Percentiles rank a stretch among this genome's conserved stretches.
Evolutionary conservation across 495 filamentous ascomycete species (phyloP).

Genomic region (Letharia columbiana): DNA sequence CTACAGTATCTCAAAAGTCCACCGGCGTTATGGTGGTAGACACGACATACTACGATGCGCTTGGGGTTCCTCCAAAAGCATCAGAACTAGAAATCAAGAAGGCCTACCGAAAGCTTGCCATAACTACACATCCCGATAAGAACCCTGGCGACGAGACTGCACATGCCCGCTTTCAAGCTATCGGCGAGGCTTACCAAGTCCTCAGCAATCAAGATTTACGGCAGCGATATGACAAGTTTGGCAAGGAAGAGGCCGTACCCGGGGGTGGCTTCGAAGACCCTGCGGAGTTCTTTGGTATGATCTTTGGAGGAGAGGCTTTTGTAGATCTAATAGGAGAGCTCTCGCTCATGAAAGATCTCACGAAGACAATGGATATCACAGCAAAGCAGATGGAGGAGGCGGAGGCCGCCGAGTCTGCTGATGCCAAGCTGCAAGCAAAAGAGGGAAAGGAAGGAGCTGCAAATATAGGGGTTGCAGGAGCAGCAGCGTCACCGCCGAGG

Average conservation of each 20-base stretch:
- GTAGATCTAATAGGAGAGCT: slow-evolving; percentile 86
- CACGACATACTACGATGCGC: slow-evolving; percentile 80
- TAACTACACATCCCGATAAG: slow-evolving; percentile 82
- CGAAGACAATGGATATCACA: slow-evolving; percentile 84
- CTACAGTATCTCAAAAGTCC: background rate
- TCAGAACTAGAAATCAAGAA: slow-evolving; percentile 98
- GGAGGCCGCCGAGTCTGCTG: slow-evolving; percentile 45
- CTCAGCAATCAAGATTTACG: slow-evolving; percentile 79
- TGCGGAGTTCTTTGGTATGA: slow-evolving; percentile 95
- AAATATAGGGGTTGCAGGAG: slow-evolving; percentile 24
- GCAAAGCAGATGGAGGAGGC: slow-evolving; percentile 60
- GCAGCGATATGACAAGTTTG: slow-evolving; percentile 89
- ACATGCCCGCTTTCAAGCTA: slow-evolving; percentile 86
- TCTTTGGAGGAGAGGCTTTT: slow-evolving; percentile 96
- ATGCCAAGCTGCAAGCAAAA: slow-evolving; percentile 42
- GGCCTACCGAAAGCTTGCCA: slow-evolving; percentile 94
- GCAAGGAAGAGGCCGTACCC: slow-evolving; percentile 85
- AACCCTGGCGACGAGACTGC: slow-evolving; percentile 96
- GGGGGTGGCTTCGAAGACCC: slow-evolving; percentile 90
- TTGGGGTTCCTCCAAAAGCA: slow-evolving; percentile 80
- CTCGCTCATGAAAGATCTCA: slow-evolving; percentile 84
- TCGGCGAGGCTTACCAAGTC: slow-evolving; percentile 97
- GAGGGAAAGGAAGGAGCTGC: slow-evolving; percentile 25
- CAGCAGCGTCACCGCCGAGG: slow-evolving; percentile 19
- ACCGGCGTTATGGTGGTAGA: slow-evolving; percentile 64